phyloP scores from a whole-genome alignment of 192 early-diverging fungal species.

The Geosiphon pyriformis region DNA sequence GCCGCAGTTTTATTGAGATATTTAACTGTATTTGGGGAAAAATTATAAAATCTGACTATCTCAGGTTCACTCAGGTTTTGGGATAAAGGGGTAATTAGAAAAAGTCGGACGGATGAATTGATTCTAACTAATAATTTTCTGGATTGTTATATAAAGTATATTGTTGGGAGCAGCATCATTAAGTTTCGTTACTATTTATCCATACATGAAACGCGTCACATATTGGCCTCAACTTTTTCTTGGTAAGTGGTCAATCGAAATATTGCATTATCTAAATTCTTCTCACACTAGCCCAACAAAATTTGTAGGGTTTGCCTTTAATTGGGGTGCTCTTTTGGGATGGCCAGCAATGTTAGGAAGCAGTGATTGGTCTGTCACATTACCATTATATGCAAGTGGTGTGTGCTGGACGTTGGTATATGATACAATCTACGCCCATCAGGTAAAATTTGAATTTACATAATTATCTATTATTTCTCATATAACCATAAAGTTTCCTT shows the following conservation, averaged over 20 bases:
- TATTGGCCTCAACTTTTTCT: conserved; percentile 93
- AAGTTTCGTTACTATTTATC: conserved; percentile 73
- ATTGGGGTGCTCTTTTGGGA: conserved; percentile 90
- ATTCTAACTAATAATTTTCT: too few species aligned
- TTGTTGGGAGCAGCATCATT: conserved; percentile 75
- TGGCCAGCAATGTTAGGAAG: conserved; percentile 74
- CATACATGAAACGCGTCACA: conserved; percentile 92
- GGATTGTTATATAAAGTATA: conserved; percentile 61
- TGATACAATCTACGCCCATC: conserved; percentile 96
- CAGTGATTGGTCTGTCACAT: conserved; percentile 60
- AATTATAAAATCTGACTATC: too few species aligned
- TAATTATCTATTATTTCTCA: too few species aligned
- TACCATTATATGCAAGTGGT: conserved; percentile 81
- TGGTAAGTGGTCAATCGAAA: conserved; percentile 32
- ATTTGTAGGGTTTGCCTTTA: conserved; percentile 71
- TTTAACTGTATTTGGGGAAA: too few species aligned
- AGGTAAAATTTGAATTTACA: too few species aligned
- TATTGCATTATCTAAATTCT: too few species aligned
- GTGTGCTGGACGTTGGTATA: conserved; percentile 93
- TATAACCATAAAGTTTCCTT: too few species aligned
- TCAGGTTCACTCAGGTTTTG: too few species aligned
- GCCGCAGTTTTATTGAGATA: too few species aligned
- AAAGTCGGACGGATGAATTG: too few species aligned
- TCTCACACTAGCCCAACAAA: too few species aligned
- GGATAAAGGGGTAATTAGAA: too few species aligned